These are phyloP conservation scores for Lachancea thermotolerans DNA, from an alignment of 805 yeast genomes.

Conservation along the genomic window DNA sequence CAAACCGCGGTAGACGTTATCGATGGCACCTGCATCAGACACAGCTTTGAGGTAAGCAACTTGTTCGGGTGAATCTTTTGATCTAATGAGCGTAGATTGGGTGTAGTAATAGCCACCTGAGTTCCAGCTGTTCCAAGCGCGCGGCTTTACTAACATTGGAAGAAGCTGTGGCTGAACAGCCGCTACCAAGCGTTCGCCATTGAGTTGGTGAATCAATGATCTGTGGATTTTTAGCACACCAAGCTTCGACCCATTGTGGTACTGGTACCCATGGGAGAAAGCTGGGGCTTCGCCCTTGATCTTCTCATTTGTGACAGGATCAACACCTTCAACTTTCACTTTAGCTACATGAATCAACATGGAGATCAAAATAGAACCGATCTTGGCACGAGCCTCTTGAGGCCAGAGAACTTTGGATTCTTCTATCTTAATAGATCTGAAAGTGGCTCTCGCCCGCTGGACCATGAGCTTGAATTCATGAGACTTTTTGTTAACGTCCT, in stretches of 20 bases:
- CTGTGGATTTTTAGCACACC: constrained; percentile 79
- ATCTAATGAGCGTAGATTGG: constrained; percentile 59
- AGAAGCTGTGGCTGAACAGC: constrained; percentile 77
- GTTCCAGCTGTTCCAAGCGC: constrained; percentile 76
- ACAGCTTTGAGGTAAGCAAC: constrained; percentile 84
- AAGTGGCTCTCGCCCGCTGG: constrained; percentile 32
- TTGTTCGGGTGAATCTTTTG: constrained; percentile 84
- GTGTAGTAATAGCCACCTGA: constrained; percentile 79
- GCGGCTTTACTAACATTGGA: constrained; percentile 91
- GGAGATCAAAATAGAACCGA: constrained; percentile 76
- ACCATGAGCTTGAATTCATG: constrained; percentile 37
- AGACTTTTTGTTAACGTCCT: constrained; percentile 45
- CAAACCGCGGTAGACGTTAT: constrained; percentile 67
- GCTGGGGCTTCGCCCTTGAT: constrained; percentile 84
- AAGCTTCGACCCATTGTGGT: constrained; percentile 64
- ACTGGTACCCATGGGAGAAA: constrained; percentile 81
- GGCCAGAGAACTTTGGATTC: constrained; percentile 47
- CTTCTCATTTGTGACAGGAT: constrained; percentile 65
- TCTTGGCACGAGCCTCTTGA: constrained; percentile 49
- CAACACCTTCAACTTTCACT: constrained; percentile 69
- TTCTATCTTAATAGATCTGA: constrained; percentile 34
- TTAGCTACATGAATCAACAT: constrained; percentile 75
- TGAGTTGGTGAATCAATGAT: constrained; percentile 55
- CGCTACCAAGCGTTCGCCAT: constrained; percentile 56
- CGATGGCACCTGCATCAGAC: constrained; percentile 57